A percentile compares a stretch with the other conserved stretches of the same genome.
Conservation (phyloP, 208 protist species). For the Trypanosoma caninum region DNA sequence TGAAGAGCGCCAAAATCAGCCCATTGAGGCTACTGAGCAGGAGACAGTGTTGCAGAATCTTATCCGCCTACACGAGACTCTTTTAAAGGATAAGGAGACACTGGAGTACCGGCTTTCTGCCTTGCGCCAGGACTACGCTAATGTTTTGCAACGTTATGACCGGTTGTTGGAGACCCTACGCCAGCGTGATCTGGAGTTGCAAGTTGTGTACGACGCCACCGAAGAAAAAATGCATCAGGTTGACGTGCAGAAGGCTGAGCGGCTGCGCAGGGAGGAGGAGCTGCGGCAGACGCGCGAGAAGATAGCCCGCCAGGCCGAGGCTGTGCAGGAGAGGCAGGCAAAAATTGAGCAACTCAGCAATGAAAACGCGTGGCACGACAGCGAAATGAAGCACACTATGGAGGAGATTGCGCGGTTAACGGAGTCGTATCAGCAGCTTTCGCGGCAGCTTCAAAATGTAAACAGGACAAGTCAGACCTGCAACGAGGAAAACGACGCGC, state of each 20-base stretch:
- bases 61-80: constrained; percentile 81
- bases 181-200: constrained; percentile 49
- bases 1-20: constrained; percentile 81
- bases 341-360: constrained; percentile 57
- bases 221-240: constrained; percentile 56
- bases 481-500: constrained; percentile 80
- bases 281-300: constrained; percentile 63
- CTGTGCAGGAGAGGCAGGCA: constrained; percentile 35
- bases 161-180: constrained; percentile 43
- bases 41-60: constrained; percentile 94
- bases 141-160: constrained; percentile 43
- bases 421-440: constrained; percentile 83
- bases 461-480: constrained; percentile 85
- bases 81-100: constrained; percentile 91
- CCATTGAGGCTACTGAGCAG: constrained; percentile 88
- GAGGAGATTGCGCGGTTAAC: constrained; percentile 49
- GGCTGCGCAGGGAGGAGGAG: constrained; percentile 80
- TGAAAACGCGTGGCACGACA: constrained; percentile 43
- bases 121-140: constrained; percentile 46
- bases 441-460: constrained; percentile 70
- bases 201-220: constrained; percentile 32
- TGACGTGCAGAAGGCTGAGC: constrained; percentile 41
- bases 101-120: constrained; percentile 50
- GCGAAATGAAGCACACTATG: constrained; percentile 34
- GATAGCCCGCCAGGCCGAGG: constrained; percentile 36